Evolutionary conservation across 2,329 filamentous ascomycete species (phyloP).

Genomic region (Microdochium trichocladiopsis): DNA sequence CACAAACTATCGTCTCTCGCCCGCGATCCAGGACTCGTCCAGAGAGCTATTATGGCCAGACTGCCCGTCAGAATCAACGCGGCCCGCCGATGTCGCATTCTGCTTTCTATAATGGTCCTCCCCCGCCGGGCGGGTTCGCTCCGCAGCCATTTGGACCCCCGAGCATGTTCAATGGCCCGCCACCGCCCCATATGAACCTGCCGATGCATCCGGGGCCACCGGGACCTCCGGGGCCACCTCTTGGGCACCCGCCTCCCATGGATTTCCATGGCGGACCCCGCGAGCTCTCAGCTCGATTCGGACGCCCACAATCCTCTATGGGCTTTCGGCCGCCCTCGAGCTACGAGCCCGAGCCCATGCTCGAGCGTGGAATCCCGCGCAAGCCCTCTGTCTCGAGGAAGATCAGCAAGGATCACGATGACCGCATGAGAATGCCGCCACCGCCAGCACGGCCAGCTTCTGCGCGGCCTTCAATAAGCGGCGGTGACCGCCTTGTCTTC

Average conservation of each 20-base stretch:
- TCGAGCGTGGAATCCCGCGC: neutral
- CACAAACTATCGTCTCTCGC: constrained; percentile 22
- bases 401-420: constrained; percentile 30
- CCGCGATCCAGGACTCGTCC: constrained; percentile 33
- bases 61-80: constrained; percentile 7
- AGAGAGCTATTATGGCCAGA: constrained; percentile 25
- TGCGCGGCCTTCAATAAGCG: constrained; percentile 15
- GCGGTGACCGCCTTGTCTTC: constrained; percentile 12
- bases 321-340: constrained; percentile 19
- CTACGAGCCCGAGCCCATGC: constrained; percentile 28
- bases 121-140: constrained; percentile 15
- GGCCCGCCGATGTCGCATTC: neutral
- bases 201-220: neutral
- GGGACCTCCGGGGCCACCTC: neutral
- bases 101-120: constrained; percentile 6
- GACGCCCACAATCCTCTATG: constrained; percentile 31
- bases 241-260: too few relatives aligned
- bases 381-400: constrained; percentile 20
- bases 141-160: neutral
- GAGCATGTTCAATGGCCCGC: neutral
- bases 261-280: neutral
- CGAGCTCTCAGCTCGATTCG: constrained; percentile 17
- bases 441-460: constrained; percentile 30
- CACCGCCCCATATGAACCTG: neutral
- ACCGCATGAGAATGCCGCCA: constrained; percentile 41